Evolutionary conservation across 805 yeast genomes (phyloP).

Genomic region (Candida ficus): DNA sequence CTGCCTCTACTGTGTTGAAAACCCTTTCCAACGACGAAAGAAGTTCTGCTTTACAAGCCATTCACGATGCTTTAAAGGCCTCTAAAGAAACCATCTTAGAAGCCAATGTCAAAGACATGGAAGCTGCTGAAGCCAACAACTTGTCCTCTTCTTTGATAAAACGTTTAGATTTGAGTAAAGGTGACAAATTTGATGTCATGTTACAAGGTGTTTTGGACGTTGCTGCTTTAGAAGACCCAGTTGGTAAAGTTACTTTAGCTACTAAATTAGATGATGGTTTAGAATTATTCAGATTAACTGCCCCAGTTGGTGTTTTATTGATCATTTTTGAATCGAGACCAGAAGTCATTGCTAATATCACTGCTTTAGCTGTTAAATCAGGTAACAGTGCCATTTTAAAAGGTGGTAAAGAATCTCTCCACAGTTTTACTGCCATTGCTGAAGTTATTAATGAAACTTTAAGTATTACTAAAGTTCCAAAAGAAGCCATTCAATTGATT

Average conservation of each 20-base stretch:
- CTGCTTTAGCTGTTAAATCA: constrained; percentile 91
- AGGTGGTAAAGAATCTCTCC: constrained; percentile 91
- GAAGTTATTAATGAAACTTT: constrained; percentile 60
- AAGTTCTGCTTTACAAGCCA: constrained; percentile 62
- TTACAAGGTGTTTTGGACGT: constrained; percentile 92
- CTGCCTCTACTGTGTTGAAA: constrained; percentile 80
- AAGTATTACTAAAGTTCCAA: constrained; percentile 63
- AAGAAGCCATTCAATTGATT: constrained; percentile 77
- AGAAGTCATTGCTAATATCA: constrained; percentile 96
- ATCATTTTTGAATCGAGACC: constrained; percentile 96
- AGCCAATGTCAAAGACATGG: constrained; percentile 76
- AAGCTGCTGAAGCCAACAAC: constrained; percentile 54
- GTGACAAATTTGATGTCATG: constrained; percentile 90
- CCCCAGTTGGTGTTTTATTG: constrained; percentile 91
- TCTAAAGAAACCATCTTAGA: constrained; percentile 57
- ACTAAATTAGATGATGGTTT: constrained; percentile 87
- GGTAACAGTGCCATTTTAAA: constrained; percentile 96
- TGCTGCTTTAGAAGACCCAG: constrained; percentile 83
- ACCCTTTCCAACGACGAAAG: constrained; percentile 71
- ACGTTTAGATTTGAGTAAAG: constrained; percentile 74
- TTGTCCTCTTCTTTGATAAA: constrained; percentile 71
- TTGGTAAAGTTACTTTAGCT: constrained; percentile 82
- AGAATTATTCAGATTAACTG: constrained; percentile 73
- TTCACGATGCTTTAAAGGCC: constrained; percentile 62
- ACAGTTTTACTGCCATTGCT: constrained; percentile 83